Base-by-base conservation (phyloP, 805 yeast genomes). In the Wickerhamomyces ciferrii region DNA sequence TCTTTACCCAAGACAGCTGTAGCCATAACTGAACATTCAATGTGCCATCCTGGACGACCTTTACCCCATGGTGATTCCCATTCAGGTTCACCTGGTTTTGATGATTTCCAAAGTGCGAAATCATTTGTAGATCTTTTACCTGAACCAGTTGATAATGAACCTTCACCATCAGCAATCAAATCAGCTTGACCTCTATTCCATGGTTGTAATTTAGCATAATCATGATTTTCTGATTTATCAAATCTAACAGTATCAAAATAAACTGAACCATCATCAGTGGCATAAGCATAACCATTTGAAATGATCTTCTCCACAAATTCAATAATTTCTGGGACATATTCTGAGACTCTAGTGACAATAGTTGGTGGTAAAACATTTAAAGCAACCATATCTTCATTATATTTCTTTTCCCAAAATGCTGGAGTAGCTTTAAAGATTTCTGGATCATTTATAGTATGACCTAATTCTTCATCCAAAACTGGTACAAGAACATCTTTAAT, bases 11-110 rank as follows among this genome's bases (percentile, higher is more conserved):
- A 75, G 41, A 91, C 76, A 55, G 90, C 96, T 44, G 90, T 78
- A 2, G 98, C 98, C 99, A 94, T 94, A 19, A 94, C 99, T 9
- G 97, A 90, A 76, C 99, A 94, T 69, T 94, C 99, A 65, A 94
- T 94, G 65, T 94, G 99, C 99, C 99, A 94, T 4, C 99, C 99
- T 14, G 99, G 99, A 65, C 99, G 84, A 44, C 99, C 99, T 48
- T 74, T 74, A 23, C 99, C 99, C 98, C 98, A 94, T 24, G 92
- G 91, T 2, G 97, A 88, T 6, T 75, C 78, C 98, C 98, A 94
- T 42, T 81, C 78, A 21, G 99, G 99, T 69, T 94, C 99, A 57
- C 99, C 99, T 8, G 96, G 92, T 63, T 94, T 94, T 8, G 96
- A 86, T 0, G 91, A 81, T 64, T 94, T 94, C 99, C 99, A 94